Percentiles rank a stretch among this genome's conserved stretches.
Evolutionary conservation across 805 yeast species (phyloP).

Genomic region (Pichia exigua): DNA sequence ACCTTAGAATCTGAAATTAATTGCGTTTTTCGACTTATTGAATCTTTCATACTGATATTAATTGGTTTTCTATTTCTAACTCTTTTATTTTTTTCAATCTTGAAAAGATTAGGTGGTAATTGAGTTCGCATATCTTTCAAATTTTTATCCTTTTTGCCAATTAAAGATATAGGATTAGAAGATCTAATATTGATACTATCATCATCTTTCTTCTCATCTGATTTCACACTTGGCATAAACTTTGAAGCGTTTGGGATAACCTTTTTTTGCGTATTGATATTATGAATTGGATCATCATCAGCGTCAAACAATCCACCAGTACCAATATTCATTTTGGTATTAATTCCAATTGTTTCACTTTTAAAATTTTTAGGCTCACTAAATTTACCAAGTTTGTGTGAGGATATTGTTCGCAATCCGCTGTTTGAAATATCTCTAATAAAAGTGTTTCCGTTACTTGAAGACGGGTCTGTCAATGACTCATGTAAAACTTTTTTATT

Average conservation of each 20-base stretch:
- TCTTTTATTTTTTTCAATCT: not conserved
- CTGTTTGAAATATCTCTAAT: not conserved
- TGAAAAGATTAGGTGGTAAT: not conserved
- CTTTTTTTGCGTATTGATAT: not conserved
- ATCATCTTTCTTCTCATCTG: not conserved
- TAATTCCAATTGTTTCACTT: not conserved
- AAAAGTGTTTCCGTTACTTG: not conserved
- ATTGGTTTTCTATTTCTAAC: not conserved
- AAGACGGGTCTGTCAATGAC: not conserved
- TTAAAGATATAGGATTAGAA: too few species aligned
- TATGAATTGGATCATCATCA: not conserved
- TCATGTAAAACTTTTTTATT: not conserved
- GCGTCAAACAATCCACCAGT: conserved; percentile 2
- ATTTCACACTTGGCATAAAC: not conserved
- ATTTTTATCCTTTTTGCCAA: not conserved
- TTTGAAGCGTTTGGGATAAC: not conserved
- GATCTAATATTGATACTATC: not conserved
- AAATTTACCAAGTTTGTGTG: conserved; percentile 1
- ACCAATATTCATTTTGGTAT: not conserved
- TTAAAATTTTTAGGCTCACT: not conserved
- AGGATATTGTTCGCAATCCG: not conserved
- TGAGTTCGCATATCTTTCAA: not conserved
- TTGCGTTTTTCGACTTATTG: not conserved
- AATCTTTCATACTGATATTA: not conserved
- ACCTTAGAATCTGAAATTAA: not conserved